Evolutionary conservation across 2,329 filamentous ascomycete species (phyloP), one percentile per base, ranked within the genome.

Genomic region (Akanthomyces dipterigenus): DNA sequence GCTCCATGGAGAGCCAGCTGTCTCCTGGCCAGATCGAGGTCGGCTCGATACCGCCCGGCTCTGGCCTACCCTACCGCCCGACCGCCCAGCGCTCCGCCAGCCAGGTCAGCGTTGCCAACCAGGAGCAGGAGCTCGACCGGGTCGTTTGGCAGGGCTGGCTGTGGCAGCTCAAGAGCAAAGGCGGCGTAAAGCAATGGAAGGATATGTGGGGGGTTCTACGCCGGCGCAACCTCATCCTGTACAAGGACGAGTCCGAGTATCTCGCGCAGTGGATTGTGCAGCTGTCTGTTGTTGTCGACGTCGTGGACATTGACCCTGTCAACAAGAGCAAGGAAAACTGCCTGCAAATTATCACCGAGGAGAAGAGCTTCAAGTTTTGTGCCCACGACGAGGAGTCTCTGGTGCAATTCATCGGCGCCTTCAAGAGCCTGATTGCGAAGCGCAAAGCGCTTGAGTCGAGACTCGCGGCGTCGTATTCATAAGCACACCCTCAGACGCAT

Each of bases 121-220:
- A 79, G 45, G 81, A 88, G 60, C 78, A 82, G 60, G 91, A 95
- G 65, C 87, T 88, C 1, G 93, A 96, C 72, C 88, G 93, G 28
- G 88, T 98, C n/a, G 84, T 98, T 49, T 96, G 90, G 83, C 92
- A 98, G 71, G 93, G 93, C 56, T 93, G 91, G 81, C 84, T 98
- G 36, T 89, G 90, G 73, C 86, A 91, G 64, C 83, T 97, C 61
- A 91, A 90, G 68, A 90, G 88, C 64, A 93, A 91, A 69, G 82
- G 88, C 24, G 91, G 92, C 9, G 80, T 99, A 60, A 87, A 89
- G 51, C 90, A 96, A 70, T 99, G 95, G 95, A 97, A 96, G 79
- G 88, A 91, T 68, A 82, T 92, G 63, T 98, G 95, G 95, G 89
- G 89, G 14, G 95, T 98, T 0, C 82, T 99, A 56, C 89, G 95